Percentiles rank a stretch among this genome's conserved stretches.
phyloP scores from a whole-genome alignment of 192 early-diverging fungal genomes.

The Linnemannia exigua region DNA sequence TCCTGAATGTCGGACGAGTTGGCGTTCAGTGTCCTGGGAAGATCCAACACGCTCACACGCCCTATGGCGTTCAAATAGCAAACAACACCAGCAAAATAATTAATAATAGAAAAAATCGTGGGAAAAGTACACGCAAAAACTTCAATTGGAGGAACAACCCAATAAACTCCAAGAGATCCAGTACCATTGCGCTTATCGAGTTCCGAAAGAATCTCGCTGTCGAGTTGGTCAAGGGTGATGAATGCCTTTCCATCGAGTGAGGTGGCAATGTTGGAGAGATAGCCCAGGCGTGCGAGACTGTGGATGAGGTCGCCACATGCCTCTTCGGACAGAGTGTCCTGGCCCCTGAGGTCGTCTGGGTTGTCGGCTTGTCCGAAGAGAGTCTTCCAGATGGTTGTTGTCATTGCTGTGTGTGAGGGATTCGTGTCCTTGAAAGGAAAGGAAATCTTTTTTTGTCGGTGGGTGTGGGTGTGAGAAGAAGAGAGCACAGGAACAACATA shows the following conservation, averaged over 20 bases:
- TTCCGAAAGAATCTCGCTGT: constrained; percentile 20
- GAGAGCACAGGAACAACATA: neutral
- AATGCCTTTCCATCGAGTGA: constrained; percentile 48
- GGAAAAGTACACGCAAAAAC: neutral
- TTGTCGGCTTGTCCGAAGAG: constrained; percentile 35
- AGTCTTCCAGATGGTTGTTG: constrained; percentile 38
- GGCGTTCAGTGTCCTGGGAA: constrained; percentile 43
- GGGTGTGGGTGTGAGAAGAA: neutral
- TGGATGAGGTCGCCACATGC: constrained; percentile 45
- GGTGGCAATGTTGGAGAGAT: constrained; percentile 22
- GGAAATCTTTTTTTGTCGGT: neutral
- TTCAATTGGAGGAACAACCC: neutral
- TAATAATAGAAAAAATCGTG: neutral
- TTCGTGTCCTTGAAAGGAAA: constrained; percentile 16
- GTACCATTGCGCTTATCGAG: constrained; percentile 39
- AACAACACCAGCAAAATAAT: neutral
- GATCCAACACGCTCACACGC: constrained; percentile 34
- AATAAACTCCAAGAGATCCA: neutral
- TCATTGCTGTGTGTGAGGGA: constrained; percentile 17
- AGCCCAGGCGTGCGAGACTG: constrained; percentile 39
- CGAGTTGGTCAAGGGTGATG: constrained; percentile 49
- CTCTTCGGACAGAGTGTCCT: constrained; percentile 33
- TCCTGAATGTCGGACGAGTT: constrained; percentile 35
- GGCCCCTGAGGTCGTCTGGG: constrained; percentile 33
- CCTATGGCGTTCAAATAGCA: neutral